A percentile compares a stretch with the other conserved stretches of the same genome.
Evolutionary conservation across 139 green algal genomes (phyloP).

Genomic region (Micractinium sp.): DNA sequence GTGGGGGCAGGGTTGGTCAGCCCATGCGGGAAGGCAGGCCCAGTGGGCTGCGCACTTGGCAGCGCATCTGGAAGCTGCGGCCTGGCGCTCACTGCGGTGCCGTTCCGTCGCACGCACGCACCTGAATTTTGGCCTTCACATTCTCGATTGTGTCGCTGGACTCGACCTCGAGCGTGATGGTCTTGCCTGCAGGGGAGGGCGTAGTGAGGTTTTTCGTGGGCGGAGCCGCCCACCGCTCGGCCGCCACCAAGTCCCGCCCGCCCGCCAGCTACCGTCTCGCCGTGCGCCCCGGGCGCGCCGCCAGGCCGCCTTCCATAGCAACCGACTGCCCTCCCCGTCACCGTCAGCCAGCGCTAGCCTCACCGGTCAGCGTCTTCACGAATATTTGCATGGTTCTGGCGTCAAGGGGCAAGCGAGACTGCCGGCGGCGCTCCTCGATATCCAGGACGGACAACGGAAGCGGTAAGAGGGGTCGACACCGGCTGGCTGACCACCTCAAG

Average conservation of each 20-base stretch:
- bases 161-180: constrained; percentile 91
- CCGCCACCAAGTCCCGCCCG: background rate
- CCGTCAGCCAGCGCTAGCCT: background rate
- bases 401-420: too few species aligned
- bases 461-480: background rate
- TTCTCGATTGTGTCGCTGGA: constrained; percentile 82
- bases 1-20: background rate
- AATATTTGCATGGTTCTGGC: constrained; percentile 85
- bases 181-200: constrained; percentile 72
- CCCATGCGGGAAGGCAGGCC: background rate
- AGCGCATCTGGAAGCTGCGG: background rate
- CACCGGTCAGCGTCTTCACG: constrained; percentile 86
- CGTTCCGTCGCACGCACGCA: background rate
- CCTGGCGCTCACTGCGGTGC: background rate
- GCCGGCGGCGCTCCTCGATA: too few species aligned
- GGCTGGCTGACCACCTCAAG: background rate
- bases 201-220: background rate
- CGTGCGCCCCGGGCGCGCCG: background rate
- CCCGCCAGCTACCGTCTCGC: background rate
- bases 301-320: too few species aligned
- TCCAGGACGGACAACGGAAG: background rate
- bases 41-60: background rate
- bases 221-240: background rate
- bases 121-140: constrained; percentile 94
- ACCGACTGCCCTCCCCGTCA: too few species aligned